Evolutionary conservation across 176 grass and related monocot species (phyloP), one percentile per base, ranked within the genome.

Genomic region (Rhynchospora pubera): DNA sequence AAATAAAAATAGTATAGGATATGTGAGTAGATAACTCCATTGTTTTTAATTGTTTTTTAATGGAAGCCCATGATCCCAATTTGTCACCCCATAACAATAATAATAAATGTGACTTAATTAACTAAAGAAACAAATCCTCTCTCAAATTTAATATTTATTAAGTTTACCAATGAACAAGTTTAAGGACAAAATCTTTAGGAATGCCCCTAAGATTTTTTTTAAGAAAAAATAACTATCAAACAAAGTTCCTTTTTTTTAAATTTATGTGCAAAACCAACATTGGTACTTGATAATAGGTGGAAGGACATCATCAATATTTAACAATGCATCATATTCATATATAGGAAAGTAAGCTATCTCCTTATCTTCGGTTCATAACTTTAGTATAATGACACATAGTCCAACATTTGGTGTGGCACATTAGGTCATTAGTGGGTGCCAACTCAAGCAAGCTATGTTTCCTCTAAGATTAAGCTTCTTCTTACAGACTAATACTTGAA

Each of bases 401-500:
- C 45, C 45, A 50, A 51, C 69, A 74, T 22, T 50, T 51, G 69
- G 44, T 74, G n/a, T 74, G 45, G 21, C 21, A 6, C 18, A 73
- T 73, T 69, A 52, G 47, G 71, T 75, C 21, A 53, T 75, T 81
- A 81, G 79, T 65, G 79, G 79, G 15, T 64, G 46, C 79, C 79
- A 64, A 82, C 79, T 82, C 43, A 61, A 80, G 10, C 58, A 65
- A 82, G 61, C 44, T 82, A 65, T 81, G 9, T 65, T 81, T 53
- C 53, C 45, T 53, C 46, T 65, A n/a, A 80, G 42, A 65, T 50
- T 82, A 67, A 52, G 9, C 44, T 48, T 82, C 46, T 66, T 53
- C 6, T 51, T 52, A n/a, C 21, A 74, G 21, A 51, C 46, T 83
- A 86, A 89, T 73, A 82, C 19, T 57, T 79, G 82, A 15, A 65